Percentiles rank a stretch among this genome's conserved stretches.
Evolutionary conservation across 148 eudicot species (phyloP).

Genomic region (Chenopodium berlandieri): DNA sequence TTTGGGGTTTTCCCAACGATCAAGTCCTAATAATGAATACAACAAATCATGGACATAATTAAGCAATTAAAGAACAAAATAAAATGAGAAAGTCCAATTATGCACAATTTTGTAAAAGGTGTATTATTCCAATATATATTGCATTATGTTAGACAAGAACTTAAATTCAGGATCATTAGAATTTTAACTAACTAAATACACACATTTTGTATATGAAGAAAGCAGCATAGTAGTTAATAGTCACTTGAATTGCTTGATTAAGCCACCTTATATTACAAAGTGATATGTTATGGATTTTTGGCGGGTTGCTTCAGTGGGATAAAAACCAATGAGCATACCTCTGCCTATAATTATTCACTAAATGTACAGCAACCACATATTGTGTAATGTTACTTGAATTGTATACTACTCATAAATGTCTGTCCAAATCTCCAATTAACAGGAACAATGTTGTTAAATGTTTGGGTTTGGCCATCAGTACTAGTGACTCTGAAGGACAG

Average conservation of each 20-base stretch:
- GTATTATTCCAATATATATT: no score
- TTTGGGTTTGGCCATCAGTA: slow-evolving; percentile 49
- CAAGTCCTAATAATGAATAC: no score
- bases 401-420: slow-evolving; percentile 48
- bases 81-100: no score
- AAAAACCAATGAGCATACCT: not conserved
- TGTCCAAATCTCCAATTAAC: slow-evolving; percentile 78
- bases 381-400: slow-evolving; percentile 28
- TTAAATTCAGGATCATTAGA: no score
- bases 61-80: no score
- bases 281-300: not conserved
- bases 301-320: not conserved
- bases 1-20: no score
- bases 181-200: not conserved
- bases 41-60: no score
- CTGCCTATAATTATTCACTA: not conserved
- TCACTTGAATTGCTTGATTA: not conserved
- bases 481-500: slow-evolving; percentile 69
- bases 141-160: no score
- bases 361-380: not conserved
- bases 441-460: slow-evolving; percentile 44
- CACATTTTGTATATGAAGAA: not conserved
- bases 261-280: not conserved
- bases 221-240: not conserved
- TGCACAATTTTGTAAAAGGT: no score